Evolutionary conservation across 768 basidiomycete species (phyloP), one percentile per base, ranked within the genome.

Genomic region (Phallus indusiatus): DNA sequence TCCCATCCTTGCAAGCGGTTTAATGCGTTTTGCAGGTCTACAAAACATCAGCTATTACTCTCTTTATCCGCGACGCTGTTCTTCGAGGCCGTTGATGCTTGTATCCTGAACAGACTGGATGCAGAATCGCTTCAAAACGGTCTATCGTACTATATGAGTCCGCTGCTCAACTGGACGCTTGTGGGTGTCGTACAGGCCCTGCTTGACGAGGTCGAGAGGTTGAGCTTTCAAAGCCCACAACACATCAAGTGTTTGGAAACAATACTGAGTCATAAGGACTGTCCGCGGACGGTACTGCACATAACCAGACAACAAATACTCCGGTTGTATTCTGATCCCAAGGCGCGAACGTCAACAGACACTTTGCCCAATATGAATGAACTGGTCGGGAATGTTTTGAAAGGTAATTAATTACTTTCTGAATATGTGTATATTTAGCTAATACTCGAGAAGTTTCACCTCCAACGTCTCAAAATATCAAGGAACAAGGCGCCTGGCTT

Each of bases 101-200:
- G 74, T 36, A 64, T 73, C 11, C 73, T 76, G 18, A 72, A 78
- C 46, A 82, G 82, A 64, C 80, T 90, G 58, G 86, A 90, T 61
- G 76, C 69, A 52, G 88, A 89, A 24, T 76, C 78, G 18, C 70
- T 92, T 20, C 78, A 78, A 68, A 90, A 86, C 62, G 90, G 90
- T 1, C 76, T 90, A 36, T 83, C 85, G 5, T 91, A 88, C 68
- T 90, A 91, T 64, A 78, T 83, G 20, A 81, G 82, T 5, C 81
- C 84, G 0, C 72, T 91, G 18, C 75, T 92, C 46, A 84, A 81
- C 62, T 92, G 90, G 90, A 90, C 88, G 0, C 76, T 90, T 5
- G 83, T 85, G 2, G 86, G 87, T 2, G 82, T 90, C 11, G 75
- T 90, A 56, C 80, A 79, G 67, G 79, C 77, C 0, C 74, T 91